A percentile compares a stretch with the other conserved stretches of the same genome.
phyloP scores from a whole-genome alignment of 2,329 filamentous ascomycete genomes.

The Alternaria rosae region DNA sequence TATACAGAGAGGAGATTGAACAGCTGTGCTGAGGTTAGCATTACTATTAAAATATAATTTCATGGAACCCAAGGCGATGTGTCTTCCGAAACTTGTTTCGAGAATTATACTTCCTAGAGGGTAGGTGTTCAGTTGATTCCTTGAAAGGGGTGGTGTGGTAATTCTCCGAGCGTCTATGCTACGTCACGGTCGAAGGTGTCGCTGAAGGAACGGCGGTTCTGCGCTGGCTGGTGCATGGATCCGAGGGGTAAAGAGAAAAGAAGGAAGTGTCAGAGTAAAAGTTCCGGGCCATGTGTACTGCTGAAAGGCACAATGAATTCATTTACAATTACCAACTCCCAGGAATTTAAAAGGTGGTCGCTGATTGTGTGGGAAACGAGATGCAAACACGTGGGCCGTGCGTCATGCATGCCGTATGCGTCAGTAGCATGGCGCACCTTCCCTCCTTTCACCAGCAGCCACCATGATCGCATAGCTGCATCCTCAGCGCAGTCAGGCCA shows the following conservation, averaged over 20 bases:
- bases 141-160: background rate
- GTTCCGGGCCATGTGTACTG: background rate
- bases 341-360: background rate
- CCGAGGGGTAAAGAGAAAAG: background rate
- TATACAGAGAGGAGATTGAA: background rate
- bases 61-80: background rate
- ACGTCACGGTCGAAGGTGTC: background rate
- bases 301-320: background rate
- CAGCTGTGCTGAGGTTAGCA: background rate
- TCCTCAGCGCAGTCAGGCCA: constrained; percentile 17
- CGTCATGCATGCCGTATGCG: constrained; percentile 26
- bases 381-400: constrained; percentile 24
- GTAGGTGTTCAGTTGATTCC: background rate
- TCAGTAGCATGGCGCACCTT: constrained; percentile 29
- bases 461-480: constrained; percentile 20
- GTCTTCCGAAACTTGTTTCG: background rate
- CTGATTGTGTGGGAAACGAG: constrained; percentile 5
- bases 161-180: background rate
- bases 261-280: background rate
- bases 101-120: background rate
- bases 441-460: constrained; percentile 16
- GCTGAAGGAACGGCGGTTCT: background rate
- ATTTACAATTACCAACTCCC: background rate
- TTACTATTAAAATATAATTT: background rate
- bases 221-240: background rate